These are phyloP conservation scores for Pleurotus eryngii DNA, from an alignment of 768 basidiomycete species.

Conservation along the genomic window DNA sequence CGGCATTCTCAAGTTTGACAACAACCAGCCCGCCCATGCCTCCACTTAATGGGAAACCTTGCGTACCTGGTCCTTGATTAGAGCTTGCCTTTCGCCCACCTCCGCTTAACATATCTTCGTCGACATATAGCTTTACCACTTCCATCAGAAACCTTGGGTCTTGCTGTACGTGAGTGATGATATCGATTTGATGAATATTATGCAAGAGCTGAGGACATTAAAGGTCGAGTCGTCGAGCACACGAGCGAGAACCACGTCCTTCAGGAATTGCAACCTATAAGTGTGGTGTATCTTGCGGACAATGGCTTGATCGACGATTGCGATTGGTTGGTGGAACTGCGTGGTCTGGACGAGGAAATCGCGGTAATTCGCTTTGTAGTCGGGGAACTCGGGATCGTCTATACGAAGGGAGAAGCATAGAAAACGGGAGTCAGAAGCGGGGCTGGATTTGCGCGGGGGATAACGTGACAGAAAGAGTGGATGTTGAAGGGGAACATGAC, in stretches of 20 bases:
- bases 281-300: constrained; percentile 94
- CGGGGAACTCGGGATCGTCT: constrained; percentile 98
- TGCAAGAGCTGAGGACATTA: constrained; percentile 94
- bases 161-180: constrained; percentile 84
- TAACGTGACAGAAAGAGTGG: constrained; percentile 10
- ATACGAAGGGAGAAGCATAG: constrained; percentile 6
- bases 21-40: constrained; percentile 1
- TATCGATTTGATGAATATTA: constrained; percentile 99
- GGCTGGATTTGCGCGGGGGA: constrained; percentile 1
- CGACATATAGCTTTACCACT: constrained; percentile 73
- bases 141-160: constrained; percentile 75
- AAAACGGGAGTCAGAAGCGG: background rate
- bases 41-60: constrained; percentile 2
- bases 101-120: constrained; percentile 59
- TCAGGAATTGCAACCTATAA: constrained; percentile 94
- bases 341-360: constrained; percentile 82
- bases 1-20: constrained; percentile 36
- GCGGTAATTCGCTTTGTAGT: constrained; percentile 96
- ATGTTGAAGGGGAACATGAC: constrained; percentile 26
- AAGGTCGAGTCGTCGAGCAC: constrained; percentile 95
- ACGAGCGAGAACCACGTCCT: constrained; percentile 95
- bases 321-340: constrained; percentile 88
- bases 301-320: constrained; percentile 70
- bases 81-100: constrained; percentile 22
- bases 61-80: background rate